Conservation (phyloP, 305 asterid species). For the Fraxinus greggii region DNA sequence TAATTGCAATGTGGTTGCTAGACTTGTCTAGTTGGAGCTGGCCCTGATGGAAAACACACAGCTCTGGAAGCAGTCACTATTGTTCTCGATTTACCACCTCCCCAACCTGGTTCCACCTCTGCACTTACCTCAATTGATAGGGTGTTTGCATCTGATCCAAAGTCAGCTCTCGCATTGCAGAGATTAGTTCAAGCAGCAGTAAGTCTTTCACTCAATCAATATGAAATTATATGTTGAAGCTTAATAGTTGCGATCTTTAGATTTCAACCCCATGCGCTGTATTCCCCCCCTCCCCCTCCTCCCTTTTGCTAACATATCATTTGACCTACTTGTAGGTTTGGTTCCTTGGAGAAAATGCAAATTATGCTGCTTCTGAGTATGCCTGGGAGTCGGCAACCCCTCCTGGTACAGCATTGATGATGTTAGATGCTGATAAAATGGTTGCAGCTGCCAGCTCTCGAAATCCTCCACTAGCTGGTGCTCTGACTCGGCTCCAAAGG, state of each 20-base stretch:
- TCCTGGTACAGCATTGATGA: conserved; percentile 99
- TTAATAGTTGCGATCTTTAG: conserved; percentile 2
- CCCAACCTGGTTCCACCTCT: conserved; percentile 81
- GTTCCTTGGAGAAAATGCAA: conserved; percentile 99
- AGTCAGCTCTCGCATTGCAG: conserved; percentile 94
- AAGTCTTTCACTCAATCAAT: conserved; percentile 32
- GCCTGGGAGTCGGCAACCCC: conserved; percentile 99
- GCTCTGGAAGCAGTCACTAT: conserved; percentile 97
- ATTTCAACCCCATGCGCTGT: not conserved
- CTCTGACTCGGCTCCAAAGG: conserved; percentile 95
- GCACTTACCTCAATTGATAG: conserved; percentile 81
- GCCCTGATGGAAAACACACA: conserved; percentile 96
- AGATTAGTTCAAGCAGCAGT: conserved; percentile 98
- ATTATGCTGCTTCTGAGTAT: conserved; percentile 99
- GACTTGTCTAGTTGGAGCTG: conserved; percentile 99
- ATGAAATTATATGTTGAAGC: conserved; percentile 13
- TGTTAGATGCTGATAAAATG: conserved; percentile 99
- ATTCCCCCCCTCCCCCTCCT: not conserved
- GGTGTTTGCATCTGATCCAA: conserved; percentile 95
- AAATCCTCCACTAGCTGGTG: conserved; percentile 94
- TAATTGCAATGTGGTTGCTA: conserved; percentile 31
- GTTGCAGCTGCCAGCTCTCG: conserved; percentile 99
- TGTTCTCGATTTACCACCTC: conserved; percentile 98
- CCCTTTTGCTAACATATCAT: not conserved
- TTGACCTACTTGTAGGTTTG: conserved; percentile 58